Evolutionary conservation across 345 rosid genomes (phyloP), one percentile per base, ranked within the genome.

Genomic region (Gossypium rotundifolium): DNA sequence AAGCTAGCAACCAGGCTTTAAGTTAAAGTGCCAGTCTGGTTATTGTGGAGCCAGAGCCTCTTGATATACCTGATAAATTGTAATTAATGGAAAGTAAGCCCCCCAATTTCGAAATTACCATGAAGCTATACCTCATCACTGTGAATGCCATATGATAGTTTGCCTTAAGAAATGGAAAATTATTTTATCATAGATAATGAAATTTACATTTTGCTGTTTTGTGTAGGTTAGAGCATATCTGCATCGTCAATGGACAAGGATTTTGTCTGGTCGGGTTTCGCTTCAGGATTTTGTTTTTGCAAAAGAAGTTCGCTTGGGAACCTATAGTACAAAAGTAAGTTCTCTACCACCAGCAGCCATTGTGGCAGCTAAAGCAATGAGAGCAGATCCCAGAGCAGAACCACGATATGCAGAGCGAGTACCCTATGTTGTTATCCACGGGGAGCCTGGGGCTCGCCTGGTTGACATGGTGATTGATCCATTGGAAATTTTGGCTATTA

Each of bases 381-480:
- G 83, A 83, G 78, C 78, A n/a, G 98, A 94, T 79, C 91, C 96
- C 55, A 84, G 98, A 72, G 90, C 96, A 80, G 97, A 92, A 74
- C 98, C 98, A 53, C 82, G 91, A 70, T 94, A 93, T 81, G 98
- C 83, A 29, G 98, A 93, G 75, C 78, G 97, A 80, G 92, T 95
- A 74, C 94, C 98, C 75, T 95, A 93, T 73, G 88, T 91, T 65
- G 98, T 95, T 59, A 88, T 93, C 79, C 97, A 95, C 74, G 97
- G 98, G 18, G 93, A 89, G 83, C 99, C 94, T 49, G 98, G 99
- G 11, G 93, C 96, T 67, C 87, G 96, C 25, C 85, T 93, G 46
- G 91, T 88, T 83, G 99, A 94, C 76, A 89, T 94, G 97, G 99
- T 94, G 62, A 91, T 93, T 54, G 97, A 95, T 84, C 98, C 98